A percentile compares a stretch with the other conserved stretches of the same genome.
phyloP scores from a whole-genome alignment of 805 yeast species.

The Starmerella vaccinii region DNA sequence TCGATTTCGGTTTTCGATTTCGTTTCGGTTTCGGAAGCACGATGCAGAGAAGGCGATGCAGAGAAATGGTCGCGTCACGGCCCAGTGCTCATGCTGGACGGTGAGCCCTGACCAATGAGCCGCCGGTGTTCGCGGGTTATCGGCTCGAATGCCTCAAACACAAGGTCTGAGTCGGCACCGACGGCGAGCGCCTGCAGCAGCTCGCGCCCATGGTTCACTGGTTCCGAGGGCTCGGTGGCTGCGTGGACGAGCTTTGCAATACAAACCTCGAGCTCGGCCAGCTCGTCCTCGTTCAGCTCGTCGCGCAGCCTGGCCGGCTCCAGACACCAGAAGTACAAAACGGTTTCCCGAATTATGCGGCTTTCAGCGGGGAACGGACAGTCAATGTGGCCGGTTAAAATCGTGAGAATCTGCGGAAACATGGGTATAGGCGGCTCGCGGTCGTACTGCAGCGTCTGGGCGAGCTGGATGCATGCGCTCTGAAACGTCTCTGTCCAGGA shows the following conservation, averaged over 20 bases:
- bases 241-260: constrained; percentile 12
- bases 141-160: constrained; percentile 13
- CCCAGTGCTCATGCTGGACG: not conserved
- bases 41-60: too few relatives aligned
- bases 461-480: constrained; percentile 9
- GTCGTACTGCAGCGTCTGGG: constrained; percentile 3
- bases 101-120: not conserved
- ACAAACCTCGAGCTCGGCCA: constrained; percentile 18
- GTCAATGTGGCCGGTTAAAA: constrained; percentile 4
- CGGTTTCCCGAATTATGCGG: constrained; percentile 4
- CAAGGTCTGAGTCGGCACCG: constrained; percentile 12
- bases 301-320: constrained; percentile 6
- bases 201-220: constrained; percentile 13
- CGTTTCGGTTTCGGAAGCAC: too few relatives aligned
- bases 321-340: constrained; percentile 18
- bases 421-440: not conserved
- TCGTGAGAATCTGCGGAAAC: not conserved
- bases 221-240: not conserved
- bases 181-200: constrained; percentile 12
- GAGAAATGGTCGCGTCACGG: too few relatives aligned
- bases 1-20: too few relatives aligned
- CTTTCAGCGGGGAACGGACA: not conserved
- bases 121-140: not conserved
- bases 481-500: not conserved
- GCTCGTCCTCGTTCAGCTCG: constrained; percentile 5